These are phyloP conservation scores for Xylariaceae sp. DNA, from an alignment of 2,329 filamentous ascomycete species.

Conservation along the genomic window DNA sequence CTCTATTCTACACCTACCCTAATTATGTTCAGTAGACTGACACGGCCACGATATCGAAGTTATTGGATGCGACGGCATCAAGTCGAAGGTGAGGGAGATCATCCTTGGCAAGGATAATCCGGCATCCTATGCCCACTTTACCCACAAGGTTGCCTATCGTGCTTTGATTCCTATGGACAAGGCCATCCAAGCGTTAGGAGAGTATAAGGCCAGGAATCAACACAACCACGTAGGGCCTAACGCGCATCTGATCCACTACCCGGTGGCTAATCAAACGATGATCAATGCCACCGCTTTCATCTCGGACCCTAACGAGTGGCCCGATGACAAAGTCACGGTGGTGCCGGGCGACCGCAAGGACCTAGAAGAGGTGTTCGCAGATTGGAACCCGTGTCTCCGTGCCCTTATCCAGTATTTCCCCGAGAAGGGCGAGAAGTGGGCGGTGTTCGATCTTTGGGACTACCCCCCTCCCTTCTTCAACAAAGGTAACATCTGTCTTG, in stretches of 20 bases:
- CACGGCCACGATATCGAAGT: slow-evolving; percentile 27
- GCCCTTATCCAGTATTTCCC: slow-evolving; percentile 24
- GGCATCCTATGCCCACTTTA: slow-evolving; percentile 49
- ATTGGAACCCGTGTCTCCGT: slow-evolving; percentile 24
- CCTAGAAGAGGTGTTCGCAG: slow-evolving; percentile 18
- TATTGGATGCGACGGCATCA: slow-evolving; percentile 52
- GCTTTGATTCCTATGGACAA: slow-evolving; percentile 53
- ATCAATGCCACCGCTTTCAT: slow-evolving; percentile 29
- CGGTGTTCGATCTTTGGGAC: slow-evolving; percentile 31
- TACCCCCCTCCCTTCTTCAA: slow-evolving; percentile 24
- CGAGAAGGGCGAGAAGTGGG: slow-evolving; percentile 30
- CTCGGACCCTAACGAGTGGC: slow-evolving; percentile 25
- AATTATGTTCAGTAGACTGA: slow-evolving; percentile 29
- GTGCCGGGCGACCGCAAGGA: slow-evolving; percentile 21
- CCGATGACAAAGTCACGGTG: slow-evolving; percentile 20
- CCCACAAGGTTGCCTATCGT: slow-evolving; percentile 55
- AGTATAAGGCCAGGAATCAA: slow-evolving; percentile 33
- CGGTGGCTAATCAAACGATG: slow-evolving; percentile 28
- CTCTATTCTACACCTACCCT: background rate
- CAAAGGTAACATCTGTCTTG: slow-evolving; percentile 22
- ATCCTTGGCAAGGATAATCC: slow-evolving; percentile 46
- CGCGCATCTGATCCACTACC: slow-evolving; percentile 28
- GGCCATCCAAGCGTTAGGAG: slow-evolving; percentile 48
- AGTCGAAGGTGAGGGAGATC: slow-evolving; percentile 48
- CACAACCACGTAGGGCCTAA: slow-evolving; percentile 28